Percentiles rank a stretch among this genome's conserved stretches.
phyloP scores from a whole-genome alignment of 1,139 yeast species.

The Blastobotrys apis region DNA sequence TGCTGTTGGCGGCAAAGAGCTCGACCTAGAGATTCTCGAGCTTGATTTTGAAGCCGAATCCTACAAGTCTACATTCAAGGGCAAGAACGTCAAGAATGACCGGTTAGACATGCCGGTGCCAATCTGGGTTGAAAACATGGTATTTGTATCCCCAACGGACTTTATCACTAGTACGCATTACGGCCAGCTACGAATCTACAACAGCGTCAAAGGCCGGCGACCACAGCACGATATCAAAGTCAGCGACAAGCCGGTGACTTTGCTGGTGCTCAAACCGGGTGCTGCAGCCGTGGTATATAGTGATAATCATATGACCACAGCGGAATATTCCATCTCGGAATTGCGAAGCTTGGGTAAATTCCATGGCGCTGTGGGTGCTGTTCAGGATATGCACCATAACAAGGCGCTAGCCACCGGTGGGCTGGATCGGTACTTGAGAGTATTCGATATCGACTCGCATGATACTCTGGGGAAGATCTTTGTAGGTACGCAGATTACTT shows the following conservation, averaged over 20 bases:
- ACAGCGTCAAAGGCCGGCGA: constrained; percentile 30
- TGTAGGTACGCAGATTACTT: constrained; percentile 67
- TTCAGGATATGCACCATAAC: constrained; percentile 23
- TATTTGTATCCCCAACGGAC: constrained; percentile 26
- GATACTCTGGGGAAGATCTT: constrained; percentile 66
- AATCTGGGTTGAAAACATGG: constrained; percentile 35
- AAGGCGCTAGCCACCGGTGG: constrained; percentile 58
- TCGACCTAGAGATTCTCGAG: constrained; percentile 38
- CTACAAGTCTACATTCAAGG: constrained; percentile 30
- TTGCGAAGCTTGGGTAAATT: constrained; percentile 23
- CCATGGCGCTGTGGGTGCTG: constrained; percentile 31
- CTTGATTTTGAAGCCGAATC: constrained; percentile 17
- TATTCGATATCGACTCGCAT: constrained; percentile 58
- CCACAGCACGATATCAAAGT: constrained; percentile 28
- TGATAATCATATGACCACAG: constrained; percentile 26
- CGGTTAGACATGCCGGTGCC: constrained; percentile 37
- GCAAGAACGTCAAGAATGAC: constrained; percentile 38
- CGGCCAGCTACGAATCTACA: constrained; percentile 50
- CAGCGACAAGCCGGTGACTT: constrained; percentile 23
- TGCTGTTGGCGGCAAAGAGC: constrained; percentile 46
- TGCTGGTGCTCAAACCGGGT: constrained; percentile 18
- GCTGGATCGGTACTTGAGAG: constrained; percentile 78
- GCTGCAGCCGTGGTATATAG: constrained; percentile 23
- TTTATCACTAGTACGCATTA: constrained; percentile 63
- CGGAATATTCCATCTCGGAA: constrained; percentile 20